These are phyloP conservation scores for Fulvia fulva DNA, from an alignment of 2,329 filamentous ascomycete species.

Conservation along the genomic window DNA sequence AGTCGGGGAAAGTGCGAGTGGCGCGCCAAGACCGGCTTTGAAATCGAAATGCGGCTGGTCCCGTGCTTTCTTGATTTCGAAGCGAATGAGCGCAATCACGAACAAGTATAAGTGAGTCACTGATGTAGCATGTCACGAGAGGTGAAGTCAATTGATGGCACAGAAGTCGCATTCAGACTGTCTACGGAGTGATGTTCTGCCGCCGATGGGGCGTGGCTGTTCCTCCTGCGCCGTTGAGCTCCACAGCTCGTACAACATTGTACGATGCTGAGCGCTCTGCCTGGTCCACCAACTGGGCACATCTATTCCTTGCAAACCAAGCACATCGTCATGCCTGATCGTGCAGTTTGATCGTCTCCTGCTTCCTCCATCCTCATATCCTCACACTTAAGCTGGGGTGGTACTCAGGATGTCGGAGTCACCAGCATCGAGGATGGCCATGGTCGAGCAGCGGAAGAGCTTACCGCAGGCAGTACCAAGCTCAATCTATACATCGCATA, in stretches of 20 bases:
- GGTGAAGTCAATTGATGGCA: conserved; percentile 1
- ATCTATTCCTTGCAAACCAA: too few species aligned
- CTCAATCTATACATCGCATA: conserved; percentile 70
- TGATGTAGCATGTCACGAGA: background rate
- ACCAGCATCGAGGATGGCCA: conserved; percentile 94
- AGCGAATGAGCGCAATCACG: background rate
- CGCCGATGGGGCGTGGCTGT: background rate
- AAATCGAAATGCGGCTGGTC: conserved; percentile 1
- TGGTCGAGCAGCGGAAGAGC: conserved; percentile 96
- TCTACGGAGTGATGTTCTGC: conserved; percentile 10
- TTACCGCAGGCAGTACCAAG: conserved; percentile 98
- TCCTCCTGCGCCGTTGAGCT: background rate
- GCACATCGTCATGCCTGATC: background rate
- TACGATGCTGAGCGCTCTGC: background rate
- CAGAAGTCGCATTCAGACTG: conserved; percentile 11
- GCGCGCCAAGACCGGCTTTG: conserved; percentile 2
- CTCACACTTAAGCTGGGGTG: conserved; percentile 45
- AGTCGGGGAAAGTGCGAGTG: background rate
- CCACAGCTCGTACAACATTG: too few species aligned
- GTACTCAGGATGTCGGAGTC: conserved; percentile 93
- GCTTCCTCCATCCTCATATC: conserved; percentile 7
- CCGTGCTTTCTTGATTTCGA: background rate
- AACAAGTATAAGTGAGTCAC: background rate
- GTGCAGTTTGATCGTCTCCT: background rate
- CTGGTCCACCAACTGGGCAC: too few species aligned